Evolutionary conservation across 345 rosid genomes (phyloP), one percentile per base, ranked within the genome.

Genomic region (Hypericum androsaemum): DNA sequence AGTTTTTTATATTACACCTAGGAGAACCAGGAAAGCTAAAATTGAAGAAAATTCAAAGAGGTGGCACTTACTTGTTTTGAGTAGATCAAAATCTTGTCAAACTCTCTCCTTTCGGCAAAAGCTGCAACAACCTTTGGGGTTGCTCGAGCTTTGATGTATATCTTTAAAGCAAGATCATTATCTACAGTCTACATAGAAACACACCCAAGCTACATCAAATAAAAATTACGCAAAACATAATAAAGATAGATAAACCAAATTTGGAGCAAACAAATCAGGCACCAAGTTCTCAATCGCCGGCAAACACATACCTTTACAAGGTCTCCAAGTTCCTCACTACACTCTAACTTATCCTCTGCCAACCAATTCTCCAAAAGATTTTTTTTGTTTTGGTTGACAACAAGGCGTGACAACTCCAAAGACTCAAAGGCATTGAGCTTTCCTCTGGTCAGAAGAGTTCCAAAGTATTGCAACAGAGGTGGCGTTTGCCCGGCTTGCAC

Each of bases 41-140:
- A 37, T 54, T 13, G 22, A 43, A 16, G 35, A 58, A 38, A 22
- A n/a, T n/a, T n/a, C n/a, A 53, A 37, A 17, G 16, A 9, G 10
- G 17, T 41, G 1, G 32, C 32, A 1, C 28, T 56, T 57, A 88
- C 99, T 90, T 92, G 92, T 83, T 94, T 82, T 2, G 97, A 83
- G 73, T 94, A 94, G 51, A 83, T 80, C 70, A 88, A 62, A 57
- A 94, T 94, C 64, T 88, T 88, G 73, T 94, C 97, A 57, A 88
- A 94, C 81, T 94, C 99, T 71, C 92, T 81, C 64, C 94, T 64
- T 72, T 94, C 99, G 32, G 95, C 99, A 71, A 94, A 88, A 66
- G 99, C 99, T 32, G 97, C 97, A 61, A 94, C 94, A 70, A 94
- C 99, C 75, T 94, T 94, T 41, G 99, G 95, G 50, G 97, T 82